Evolutionary conservation across 1,139 yeast species (phyloP).

Genomic region (Zygoascus meyerae): DNA sequence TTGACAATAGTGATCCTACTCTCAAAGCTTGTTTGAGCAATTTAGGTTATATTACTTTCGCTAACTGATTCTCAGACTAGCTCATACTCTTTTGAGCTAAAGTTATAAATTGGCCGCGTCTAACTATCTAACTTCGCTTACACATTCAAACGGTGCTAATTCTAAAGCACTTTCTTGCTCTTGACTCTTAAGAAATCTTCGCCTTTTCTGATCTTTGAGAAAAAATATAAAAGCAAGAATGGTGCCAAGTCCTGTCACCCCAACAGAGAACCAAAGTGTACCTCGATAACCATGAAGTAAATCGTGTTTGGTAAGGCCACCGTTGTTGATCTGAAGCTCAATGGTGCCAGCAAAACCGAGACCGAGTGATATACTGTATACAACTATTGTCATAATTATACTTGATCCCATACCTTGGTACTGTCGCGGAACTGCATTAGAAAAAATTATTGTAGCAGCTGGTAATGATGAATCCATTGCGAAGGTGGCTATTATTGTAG

Average conservation of each 20-base stretch:
- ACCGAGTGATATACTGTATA: constrained; percentile 56
- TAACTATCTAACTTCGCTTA: too few relatives aligned
- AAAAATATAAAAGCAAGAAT: neutral
- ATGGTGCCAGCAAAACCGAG: constrained; percentile 60
- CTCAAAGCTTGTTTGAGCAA: too few relatives aligned
- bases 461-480: constrained; percentile 67
- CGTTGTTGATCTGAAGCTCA: constrained; percentile 5
- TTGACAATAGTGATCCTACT: too few relatives aligned
- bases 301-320: neutral
- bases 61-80: too few relatives aligned
- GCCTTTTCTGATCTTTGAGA: constrained; percentile 1
- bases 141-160: too few relatives aligned
- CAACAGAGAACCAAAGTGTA: constrained; percentile 4
- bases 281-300: constrained; percentile 3
- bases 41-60: too few relatives aligned
- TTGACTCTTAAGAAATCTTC: neutral
- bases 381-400: constrained; percentile 51
- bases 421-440: constrained; percentile 44
- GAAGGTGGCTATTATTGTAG: constrained; percentile 42
- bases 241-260: neutral
- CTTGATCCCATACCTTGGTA: constrained; percentile 65
- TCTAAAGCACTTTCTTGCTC: neutral
- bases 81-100: too few relatives aligned
- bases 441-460: constrained; percentile 48
- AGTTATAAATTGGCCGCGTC: too few relatives aligned